Evolutionary conservation across 2,329 filamentous ascomycete genomes (phyloP).

Genomic region (Botrytis tulipae): DNA sequence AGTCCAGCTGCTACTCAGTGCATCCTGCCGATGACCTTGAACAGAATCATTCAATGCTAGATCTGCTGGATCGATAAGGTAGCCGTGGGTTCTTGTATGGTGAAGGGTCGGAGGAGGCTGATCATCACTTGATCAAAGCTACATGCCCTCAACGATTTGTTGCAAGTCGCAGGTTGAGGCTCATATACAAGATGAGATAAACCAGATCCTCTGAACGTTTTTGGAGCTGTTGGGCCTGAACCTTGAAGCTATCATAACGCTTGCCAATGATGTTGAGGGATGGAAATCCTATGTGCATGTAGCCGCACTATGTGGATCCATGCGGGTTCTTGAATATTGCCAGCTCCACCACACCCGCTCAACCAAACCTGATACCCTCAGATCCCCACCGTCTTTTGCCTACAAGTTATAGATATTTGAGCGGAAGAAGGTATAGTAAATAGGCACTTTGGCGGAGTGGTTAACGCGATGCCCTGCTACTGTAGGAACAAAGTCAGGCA

Average conservation of each 20-base stretch:
- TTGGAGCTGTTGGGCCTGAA: background rate
- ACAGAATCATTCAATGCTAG: background rate
- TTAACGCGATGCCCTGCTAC: conserved; percentile 21
- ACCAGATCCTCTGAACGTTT: background rate
- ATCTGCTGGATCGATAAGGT: too few relatives aligned
- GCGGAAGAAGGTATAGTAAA: too few relatives aligned
- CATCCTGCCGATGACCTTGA: background rate
- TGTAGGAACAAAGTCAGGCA: background rate
- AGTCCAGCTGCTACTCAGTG: background rate
- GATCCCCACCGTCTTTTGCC: background rate
- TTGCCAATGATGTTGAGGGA: background rate
- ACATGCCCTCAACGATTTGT: conserved; percentile 5
- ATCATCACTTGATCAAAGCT: conserved; percentile 9
- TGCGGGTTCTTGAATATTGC: conserved; percentile 4
- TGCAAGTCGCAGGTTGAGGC: conserved; percentile 9
- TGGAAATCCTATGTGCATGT: background rate
- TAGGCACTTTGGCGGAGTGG: conserved; percentile 16
- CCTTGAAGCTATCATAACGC: background rate
- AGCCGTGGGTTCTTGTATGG: background rate
- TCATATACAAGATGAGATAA: background rate
- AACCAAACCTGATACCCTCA: background rate
- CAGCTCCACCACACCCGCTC: background rate
- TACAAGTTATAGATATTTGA: background rate
- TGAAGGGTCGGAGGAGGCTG: background rate
- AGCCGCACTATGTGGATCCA: conserved; percentile 11